Evolutionary conservation across 495 filamentous ascomycete genomes (phyloP).

Genomic region (Xylaria longipes): DNA sequence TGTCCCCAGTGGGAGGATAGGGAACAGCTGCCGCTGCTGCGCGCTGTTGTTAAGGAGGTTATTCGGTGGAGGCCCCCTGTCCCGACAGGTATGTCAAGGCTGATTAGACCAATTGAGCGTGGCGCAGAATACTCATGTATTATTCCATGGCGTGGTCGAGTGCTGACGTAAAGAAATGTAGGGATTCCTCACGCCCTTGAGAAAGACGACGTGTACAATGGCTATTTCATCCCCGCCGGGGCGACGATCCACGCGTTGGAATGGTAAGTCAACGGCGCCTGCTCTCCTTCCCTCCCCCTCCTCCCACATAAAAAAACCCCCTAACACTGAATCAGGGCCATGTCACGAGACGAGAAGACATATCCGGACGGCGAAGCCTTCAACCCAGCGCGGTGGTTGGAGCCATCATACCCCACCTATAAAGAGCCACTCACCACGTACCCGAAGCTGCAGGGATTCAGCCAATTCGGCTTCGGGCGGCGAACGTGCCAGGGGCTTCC

Average conservation of each 20-base stretch:
- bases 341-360: conserved; percentile 62
- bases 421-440: conserved; percentile 58
- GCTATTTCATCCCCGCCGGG: conserved; percentile 61
- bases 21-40: conserved; percentile 52
- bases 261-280: conserved; percentile 49
- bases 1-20: conserved; percentile 58
- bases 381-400: conserved; percentile 59
- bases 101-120: neutral
- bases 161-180: conserved; percentile 20
- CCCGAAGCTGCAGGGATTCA: conserved; percentile 61
- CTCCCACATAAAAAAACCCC: neutral
- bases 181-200: conserved; percentile 61
- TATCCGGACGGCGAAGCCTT: conserved; percentile 70
- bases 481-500: conserved; percentile 64
- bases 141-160: neutral
- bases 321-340: conserved; percentile 59
- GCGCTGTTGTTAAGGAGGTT: conserved; percentile 66
- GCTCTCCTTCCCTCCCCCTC: neutral
- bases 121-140: neutral
- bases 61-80: conserved; percentile 65
- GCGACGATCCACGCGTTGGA: conserved; percentile 65
- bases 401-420: conserved; percentile 59
- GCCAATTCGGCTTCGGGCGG: conserved; percentile 66
- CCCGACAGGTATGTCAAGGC: conserved; percentile 49
- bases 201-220: conserved; percentile 62